Base-by-base conservation (phyloP, 2,329 filamentous ascomycete genomes). In the Alternaria sp. region DNA sequence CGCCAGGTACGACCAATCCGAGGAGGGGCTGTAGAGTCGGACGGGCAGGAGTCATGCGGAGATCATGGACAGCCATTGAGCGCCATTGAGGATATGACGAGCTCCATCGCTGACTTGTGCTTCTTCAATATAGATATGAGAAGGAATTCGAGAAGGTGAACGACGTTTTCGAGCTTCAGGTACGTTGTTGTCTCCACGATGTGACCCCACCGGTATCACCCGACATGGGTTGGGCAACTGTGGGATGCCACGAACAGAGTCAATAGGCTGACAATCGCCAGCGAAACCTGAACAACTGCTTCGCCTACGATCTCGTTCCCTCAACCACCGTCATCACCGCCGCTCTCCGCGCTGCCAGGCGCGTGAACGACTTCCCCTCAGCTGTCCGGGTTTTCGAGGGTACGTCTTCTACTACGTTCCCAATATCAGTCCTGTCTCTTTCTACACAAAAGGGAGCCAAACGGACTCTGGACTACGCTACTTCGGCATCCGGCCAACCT, bases 81-180 rank as follows among this genome's bases (percentile, higher is more conserved):
- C 63, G 61, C 45, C 52, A 66, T 67, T 63, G 66, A 73, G 66
- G 62, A 66, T 59, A 40, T 54, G 6, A 59, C 53, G 61, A 73
- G 67, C 66, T 68, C 49, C 32, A 59, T 67, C 36, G 68, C 76
- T 79, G 69, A 77, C 73, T 58, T 63, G 52, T 69, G 55, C 66
- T 44, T 68, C 62, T 71, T 59, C 36, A 26, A 12, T 56, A 79
- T 81, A 99, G 96, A 86, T 99, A 97, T 81, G 96, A 99, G 89
- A 97, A 97, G 89, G 96, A 99, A 86, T 99, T 99, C 81, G 95
- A 99, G 69, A 84, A 85, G 79, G 96, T 99, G 72, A 93, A 98
- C 85, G 96, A 99, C 86, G 95, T 98, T 80, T 99, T 99, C 83
- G 96, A 99, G 90, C 93, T 99, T 80, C 94, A 97, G 93, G 94